Percentiles rank a stretch among this genome's conserved stretches.
phyloP scores from a whole-genome alignment of 768 basidiomycete species.

The Tricholoma bakamatsutake region DNA sequence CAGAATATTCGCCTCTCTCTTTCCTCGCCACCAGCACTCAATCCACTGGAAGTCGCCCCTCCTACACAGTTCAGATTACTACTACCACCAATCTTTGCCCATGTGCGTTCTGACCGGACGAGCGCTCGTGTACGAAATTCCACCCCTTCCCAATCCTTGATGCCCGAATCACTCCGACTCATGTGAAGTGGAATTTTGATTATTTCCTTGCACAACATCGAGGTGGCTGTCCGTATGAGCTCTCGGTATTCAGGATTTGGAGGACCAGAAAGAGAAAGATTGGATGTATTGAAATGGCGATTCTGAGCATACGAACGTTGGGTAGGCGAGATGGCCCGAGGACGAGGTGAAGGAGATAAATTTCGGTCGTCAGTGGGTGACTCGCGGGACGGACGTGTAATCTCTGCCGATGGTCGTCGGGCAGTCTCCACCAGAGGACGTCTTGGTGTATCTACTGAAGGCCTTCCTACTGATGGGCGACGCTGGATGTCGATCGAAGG shows the following conservation, averaged over 20 bases:
- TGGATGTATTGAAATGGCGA: constrained; percentile 54
- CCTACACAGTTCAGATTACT: constrained; percentile 29
- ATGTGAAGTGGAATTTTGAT: constrained; percentile 54
- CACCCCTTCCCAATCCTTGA: constrained; percentile 69
- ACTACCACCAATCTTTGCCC: constrained; percentile 61
- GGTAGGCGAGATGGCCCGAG: constrained; percentile 40
- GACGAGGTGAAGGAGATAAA: constrained; percentile 40
- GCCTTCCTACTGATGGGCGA: constrained; percentile 30
- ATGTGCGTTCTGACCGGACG: constrained; percentile 65
- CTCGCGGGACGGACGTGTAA: constrained; percentile 20
- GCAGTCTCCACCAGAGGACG: constrained; percentile 18
- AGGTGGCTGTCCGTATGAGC: constrained; percentile 58
- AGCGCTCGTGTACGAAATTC: constrained; percentile 59
- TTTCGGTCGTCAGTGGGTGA: constrained; percentile 22
- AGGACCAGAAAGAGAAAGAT: constrained; percentile 43
- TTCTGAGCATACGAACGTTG: constrained; percentile 48
- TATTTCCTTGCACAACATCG: constrained; percentile 62
- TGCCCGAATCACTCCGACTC: constrained; percentile 40
- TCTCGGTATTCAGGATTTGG: constrained; percentile 60
- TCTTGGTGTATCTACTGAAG: constrained; percentile 22
- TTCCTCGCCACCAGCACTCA: constrained; percentile 59
- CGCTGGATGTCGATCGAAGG: constrained; percentile 33
- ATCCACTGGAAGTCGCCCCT: constrained; percentile 23
- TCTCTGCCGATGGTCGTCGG: constrained; percentile 34
- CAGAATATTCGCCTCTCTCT: constrained; percentile 67